Base-by-base conservation (phyloP, 345 rosid genomes). In the Clarkia xantiana region DNA sequence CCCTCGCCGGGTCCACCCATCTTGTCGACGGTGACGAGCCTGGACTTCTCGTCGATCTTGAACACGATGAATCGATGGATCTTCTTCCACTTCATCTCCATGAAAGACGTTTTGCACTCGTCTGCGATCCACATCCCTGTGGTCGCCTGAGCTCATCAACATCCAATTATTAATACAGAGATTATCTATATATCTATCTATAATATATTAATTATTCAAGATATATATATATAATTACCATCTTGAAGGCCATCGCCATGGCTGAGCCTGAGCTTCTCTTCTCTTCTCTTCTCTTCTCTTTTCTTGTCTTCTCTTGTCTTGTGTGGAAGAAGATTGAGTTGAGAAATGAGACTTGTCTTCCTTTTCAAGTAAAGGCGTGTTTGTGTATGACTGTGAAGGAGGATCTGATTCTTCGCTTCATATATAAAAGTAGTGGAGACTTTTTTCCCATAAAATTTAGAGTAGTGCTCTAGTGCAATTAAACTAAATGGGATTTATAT, bases 221-320 rank as follows among this genome's bases (percentile, higher is more conserved):
- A n/a, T n/a, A n/a, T n/a, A n/a, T n/a, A n/a, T n/a, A n/a, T n/a
- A n/a, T n/a, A n/a, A n/a, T n/a, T 74, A 89, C 97, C 97, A 89
- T 89, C 74, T 89, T 84, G 83, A 84, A 89, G 68, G 97, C 95
- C 97, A 84, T 84, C 13, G 97, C 97, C 97, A 89, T 87, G 65
- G 66, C 46, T 76, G 80, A 29, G 54, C 62, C 12, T 42, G 53
- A 23, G 49, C 17, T 19, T 43, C 40, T 40, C 53, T 40, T 29
- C 39, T 14, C 17, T 19, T 43, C 40, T 40, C 53, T 40, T 29
- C 39, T 14, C n/a, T n/a, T n/a, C n/a, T 25, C 16, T 18, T 42
- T 42, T 38, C 52, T 39, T 29, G 34, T 40, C 25, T 6, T 19
- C 14, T 2, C 12, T 15, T 11, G 9, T 17, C n/a, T 34, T 16